A percentile compares a stretch with the other conserved stretches of the same genome.
These are phyloP conservation scores for Penicillium griseofulvum DNA, from an alignment of 2,329 filamentous ascomycete species.

Conservation along the genomic window DNA sequence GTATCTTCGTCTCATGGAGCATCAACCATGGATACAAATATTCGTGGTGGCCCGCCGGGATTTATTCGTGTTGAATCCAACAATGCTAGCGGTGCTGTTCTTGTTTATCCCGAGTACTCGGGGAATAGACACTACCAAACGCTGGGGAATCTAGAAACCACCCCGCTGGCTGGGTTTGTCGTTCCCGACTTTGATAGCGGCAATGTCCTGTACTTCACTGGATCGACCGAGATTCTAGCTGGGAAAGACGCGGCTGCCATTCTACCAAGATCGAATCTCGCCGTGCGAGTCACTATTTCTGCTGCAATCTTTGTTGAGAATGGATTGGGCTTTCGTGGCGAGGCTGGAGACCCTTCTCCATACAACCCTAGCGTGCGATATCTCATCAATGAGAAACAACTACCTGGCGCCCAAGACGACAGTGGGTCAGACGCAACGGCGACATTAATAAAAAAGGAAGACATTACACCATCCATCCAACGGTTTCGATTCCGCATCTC, in stretches of 20 bases:
- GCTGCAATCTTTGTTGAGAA: constrained; percentile 61
- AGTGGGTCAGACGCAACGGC: constrained; percentile 44
- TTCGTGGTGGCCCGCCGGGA: constrained; percentile 70
- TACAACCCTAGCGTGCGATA: constrained; percentile 75
- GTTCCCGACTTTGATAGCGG: constrained; percentile 73
- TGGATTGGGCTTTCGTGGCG: constrained; percentile 67
- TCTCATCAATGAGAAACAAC: constrained; percentile 57
- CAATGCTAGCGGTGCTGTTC: constrained; percentile 42
- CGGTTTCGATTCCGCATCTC: constrained; percentile 60
- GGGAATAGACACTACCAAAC: constrained; percentile 83
- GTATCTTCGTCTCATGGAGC: constrained; percentile 63
- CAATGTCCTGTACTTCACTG: constrained; percentile 70
- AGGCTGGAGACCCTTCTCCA: constrained; percentile 60
- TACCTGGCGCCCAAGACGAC: neutral
- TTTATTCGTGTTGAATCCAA: constrained; percentile 70
- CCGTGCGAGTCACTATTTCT: constrained; percentile 60
- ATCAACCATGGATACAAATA: constrained; percentile 77
- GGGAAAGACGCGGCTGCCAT: constrained; percentile 61
- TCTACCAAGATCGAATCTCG: constrained; percentile 69
- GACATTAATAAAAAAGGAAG: constrained; percentile 57
- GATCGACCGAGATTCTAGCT: constrained; percentile 63
- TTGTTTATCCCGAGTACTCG: constrained; percentile 80
- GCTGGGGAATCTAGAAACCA: constrained; percentile 66
- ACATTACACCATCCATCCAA: constrained; percentile 64
- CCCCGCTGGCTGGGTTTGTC: constrained; percentile 66